Base-by-base conservation (phyloP, 192 early-diverging fungal species). In the Diversispora epigaea region DNA sequence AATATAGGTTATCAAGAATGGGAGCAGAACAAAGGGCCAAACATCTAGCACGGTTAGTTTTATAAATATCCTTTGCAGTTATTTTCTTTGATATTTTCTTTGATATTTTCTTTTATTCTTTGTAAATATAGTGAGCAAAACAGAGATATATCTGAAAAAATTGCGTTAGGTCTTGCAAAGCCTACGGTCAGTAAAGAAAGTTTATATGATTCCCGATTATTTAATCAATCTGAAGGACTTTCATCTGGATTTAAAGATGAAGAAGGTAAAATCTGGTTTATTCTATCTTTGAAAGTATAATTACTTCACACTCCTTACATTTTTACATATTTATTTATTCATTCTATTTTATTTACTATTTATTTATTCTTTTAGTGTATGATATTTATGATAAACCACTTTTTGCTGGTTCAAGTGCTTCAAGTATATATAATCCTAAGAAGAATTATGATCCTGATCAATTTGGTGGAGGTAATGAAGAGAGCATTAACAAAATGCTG, bases 61-160 rank as follows among this genome's bases (percentile, higher is more conserved):
- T 32, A 43, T 54, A 17, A 54, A 17, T 54, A 17, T 4, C 1
- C n/a, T 14, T 17, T 69, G 41, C 43, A 71, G 55, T 60, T 65
- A 14, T 11, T 45, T 46, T 69, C 84, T 3, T 9, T 55, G 12
- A 54, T 54, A 54, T 54, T 17, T 54, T 4, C 11, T 17, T 14
- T 54, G 0, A 11, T 0, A 12, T 17, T 5, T 14, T 50, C 14
- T 17, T 17, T 14, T 11, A 0, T 50, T 54, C n/a, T 54, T 54
- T 4, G n/a, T 17, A 12, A 14, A 17, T 54, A 0, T 80, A 94
- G 91, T 44, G 78, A 86, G 40, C 87, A 92, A 77, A 89, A 90
- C 3, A 90, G 98, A 78, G 98, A 99, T 85, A 95, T 99, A 68
- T 98, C 96, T 0, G 98, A 99, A 84, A 98, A 97, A 81, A 93